Conservation (phyloP, 768 basidiomycete species). For the Hypholoma sublateritium region DNA sequence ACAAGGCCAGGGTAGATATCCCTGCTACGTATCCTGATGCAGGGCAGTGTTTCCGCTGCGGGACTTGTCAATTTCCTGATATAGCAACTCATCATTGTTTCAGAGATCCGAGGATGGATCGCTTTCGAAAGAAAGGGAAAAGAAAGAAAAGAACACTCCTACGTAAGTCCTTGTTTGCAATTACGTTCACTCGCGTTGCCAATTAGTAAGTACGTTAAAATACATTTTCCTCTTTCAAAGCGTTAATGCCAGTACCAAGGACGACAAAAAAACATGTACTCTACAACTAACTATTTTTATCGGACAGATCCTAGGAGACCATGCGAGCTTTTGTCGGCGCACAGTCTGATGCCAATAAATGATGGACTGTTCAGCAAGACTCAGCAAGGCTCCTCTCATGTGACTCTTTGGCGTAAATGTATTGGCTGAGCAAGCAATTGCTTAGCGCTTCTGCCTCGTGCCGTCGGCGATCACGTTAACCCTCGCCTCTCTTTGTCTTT, state of each 20-base stretch:
- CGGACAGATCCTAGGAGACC: background rate
- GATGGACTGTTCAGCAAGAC: background rate
- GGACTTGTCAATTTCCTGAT: background rate
- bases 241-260: no score
- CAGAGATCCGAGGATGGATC: background rate
- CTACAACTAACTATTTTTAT: background rate
- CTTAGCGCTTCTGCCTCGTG: conserved; percentile 1
- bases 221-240: no score
- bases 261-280: no score
- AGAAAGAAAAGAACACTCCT: background rate
- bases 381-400: background rate
- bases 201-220: no score
- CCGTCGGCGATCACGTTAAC: conserved; percentile 1
- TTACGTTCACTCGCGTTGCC: no score
- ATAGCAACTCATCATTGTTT: background rate
- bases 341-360: background rate
- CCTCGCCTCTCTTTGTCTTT: background rate
- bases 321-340: background rate
- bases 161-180: no score
- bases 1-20: background rate
- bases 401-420: background rate
- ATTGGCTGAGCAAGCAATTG: conserved; percentile 1
- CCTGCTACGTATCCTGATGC: background rate
- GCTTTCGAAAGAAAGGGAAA: background rate
- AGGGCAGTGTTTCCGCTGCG: background rate